Base-by-base conservation (phyloP, 352 stramenopile species). In the Globisporangium nagaii region DNA sequence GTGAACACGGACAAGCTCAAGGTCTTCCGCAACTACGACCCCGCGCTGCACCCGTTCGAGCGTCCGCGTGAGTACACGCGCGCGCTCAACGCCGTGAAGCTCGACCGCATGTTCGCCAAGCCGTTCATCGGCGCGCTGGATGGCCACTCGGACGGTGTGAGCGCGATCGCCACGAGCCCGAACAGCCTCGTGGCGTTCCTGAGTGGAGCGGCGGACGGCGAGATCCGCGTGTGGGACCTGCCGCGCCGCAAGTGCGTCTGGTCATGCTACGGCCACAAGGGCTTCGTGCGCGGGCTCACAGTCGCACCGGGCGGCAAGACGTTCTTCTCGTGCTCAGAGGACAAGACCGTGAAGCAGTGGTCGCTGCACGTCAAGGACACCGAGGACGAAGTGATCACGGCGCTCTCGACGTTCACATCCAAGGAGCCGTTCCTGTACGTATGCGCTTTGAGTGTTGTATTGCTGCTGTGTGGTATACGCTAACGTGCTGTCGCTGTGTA, bases 71-170 rank as follows among this genome's bases (percentile, higher is more conserved):
- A 95, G 84, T 99, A 99, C 79, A 98, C 90, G 11, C 84, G 97
- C 36, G 97, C 97, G 37, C 65, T 99, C 43, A 98, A 97, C 58
- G 93, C 97, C 12, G 96, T 96, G 36, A 99, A 99, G 72, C 78
- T 99, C 35, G 95, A 99, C 65, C 93, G 96, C 6, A 87, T 99
- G 73, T 99, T 99, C 79, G 97, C 97, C 45, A 98, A 98, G 67
- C 97, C 97, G 4, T 98, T 99, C 57, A 65, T 99, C 9, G 96
- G 95, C 25, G 95, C 97, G 54, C 68, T 99, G 32, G 93, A 98
- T 47, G 97, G 96, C 30, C 97, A 99, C 71, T 88, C 79, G 47
- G 97, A 99, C 76, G 90, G 94, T 20, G 93, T 99, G 17, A 98
- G 90, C 48, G 90, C 84, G 46, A 73, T 98, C 25, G 91, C 90